Base-by-base conservation (phyloP, 106 monocot species). In the Allium fistulosum region DNA sequence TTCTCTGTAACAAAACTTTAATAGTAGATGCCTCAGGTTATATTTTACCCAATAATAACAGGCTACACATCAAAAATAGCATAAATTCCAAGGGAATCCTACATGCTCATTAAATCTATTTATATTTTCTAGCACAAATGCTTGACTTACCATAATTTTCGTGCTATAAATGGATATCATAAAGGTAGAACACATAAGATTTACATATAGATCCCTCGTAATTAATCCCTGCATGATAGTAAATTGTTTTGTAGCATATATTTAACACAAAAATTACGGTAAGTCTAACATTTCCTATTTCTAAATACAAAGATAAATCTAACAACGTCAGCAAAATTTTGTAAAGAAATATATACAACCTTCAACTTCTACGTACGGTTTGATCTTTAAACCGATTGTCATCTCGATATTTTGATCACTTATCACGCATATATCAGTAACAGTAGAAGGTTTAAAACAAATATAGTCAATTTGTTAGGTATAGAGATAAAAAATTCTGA, bases 11-110 rank as follows among this genome's bases (percentile, higher is more conserved):
- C 37, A 37, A 37, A 37, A 37, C 37, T 37, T 37, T 37, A 37
- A 37, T 37, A 4, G 1, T 37, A 37, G 37, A 37, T 37, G 37
- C 37, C 37, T 37, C 37, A 37, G 37, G 37, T 37, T 37, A 37
- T 37, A 37, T 37, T 37, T 37, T 37, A 37, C 4, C 37, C 37
- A 37, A 37, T 37, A 37, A 37, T 61, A 16, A 5, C 63, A 64
- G 63, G 63, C 48, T 64, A 48, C 46, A n/a, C 48, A 48, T n/a
- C 63, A 64, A 64, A 64, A n/a, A 65, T 65, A 50, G 49, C 65
- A 50, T 65, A 65, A 50, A 65, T 65, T 48, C 49, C 65, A 50
- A 17, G 17, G 47, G 48, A 49, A 65, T 50, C 65, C 37, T 37
- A 37, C 37, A 37, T 37, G 37, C 5, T 37, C 37, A 37, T 37